Conservation (phyloP, 352 stramenopile species). For the Phytophthora sojae region DNA sequence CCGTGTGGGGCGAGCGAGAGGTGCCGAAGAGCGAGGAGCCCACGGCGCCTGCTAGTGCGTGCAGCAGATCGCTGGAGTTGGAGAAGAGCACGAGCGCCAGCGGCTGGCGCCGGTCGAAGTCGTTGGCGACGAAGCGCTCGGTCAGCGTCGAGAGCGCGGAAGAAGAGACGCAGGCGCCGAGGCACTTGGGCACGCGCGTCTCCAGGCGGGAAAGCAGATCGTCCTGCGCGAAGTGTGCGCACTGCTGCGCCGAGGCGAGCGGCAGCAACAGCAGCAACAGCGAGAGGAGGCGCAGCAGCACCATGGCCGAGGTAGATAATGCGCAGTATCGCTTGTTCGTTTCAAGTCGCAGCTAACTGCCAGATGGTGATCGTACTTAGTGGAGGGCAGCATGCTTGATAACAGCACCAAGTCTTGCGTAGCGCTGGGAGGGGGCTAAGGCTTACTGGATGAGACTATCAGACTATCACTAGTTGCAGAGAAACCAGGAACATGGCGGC, state of each 20-base stretch:
- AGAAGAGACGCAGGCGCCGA: conserved; percentile 39
- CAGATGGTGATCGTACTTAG: conserved; percentile 17
- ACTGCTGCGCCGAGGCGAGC: conserved; percentile 30
- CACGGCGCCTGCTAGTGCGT: conserved; percentile 42
- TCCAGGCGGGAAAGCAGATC: conserved; percentile 57
- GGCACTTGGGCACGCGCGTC: conserved; percentile 44
- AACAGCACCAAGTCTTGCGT: too few relatives aligned
- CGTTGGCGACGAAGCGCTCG: conserved; percentile 56
- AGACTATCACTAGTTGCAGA: too few relatives aligned
- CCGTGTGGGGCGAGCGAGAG: conserved; percentile 24
- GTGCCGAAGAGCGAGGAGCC: conserved; percentile 45
- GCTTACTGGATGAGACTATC: too few relatives aligned
- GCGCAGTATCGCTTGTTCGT: conserved; percentile 10
- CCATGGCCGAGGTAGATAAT: not conserved
- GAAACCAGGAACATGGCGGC: too few relatives aligned
- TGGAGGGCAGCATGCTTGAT: not conserved
- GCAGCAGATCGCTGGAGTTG: conserved; percentile 45
- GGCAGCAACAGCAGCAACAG: conserved; percentile 26
- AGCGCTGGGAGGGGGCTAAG: too few relatives aligned
- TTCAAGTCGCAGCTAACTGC: conserved; percentile 16
- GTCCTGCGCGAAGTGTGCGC: conserved; percentile 46
- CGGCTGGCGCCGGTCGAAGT: conserved; percentile 60
- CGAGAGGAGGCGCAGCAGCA: conserved; percentile 20
- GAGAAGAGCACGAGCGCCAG: conserved; percentile 67
- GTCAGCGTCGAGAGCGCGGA: conserved; percentile 47